These are phyloP conservation scores for Yamadazyma siamensis DNA, from an alignment of 1,139 yeast species.

Conservation along the genomic window DNA sequence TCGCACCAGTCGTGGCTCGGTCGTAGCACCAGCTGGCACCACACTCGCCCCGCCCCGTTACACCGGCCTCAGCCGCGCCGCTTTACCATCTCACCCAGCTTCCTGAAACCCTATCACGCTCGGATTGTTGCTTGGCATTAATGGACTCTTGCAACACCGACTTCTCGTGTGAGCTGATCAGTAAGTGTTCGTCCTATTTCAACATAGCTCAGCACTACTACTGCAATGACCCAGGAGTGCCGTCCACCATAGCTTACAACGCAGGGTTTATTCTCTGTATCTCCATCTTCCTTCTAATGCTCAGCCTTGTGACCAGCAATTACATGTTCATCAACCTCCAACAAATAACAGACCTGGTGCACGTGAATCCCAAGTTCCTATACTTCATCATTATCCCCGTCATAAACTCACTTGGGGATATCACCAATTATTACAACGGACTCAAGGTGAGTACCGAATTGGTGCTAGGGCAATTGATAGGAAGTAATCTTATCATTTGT, in stretches of 20 bases:
- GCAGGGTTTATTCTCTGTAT: constrained; percentile 7
- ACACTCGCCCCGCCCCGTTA: no score
- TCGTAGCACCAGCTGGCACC: no score
- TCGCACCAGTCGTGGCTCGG: no score
- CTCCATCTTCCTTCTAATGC: constrained; percentile 6
- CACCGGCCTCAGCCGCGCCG: no score
- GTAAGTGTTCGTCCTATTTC: constrained; percentile 9
- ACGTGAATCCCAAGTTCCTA: constrained; percentile 29
- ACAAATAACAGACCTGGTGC: constrained; percentile 22
- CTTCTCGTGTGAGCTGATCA: constrained; percentile 10
- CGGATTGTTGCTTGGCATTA: no score
- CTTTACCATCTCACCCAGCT: no score
- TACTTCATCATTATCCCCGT: constrained; percentile 38
- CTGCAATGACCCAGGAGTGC: constrained; percentile 5
- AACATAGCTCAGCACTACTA: constrained; percentile 11
- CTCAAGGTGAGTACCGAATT: constrained; percentile 29
- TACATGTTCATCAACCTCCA: constrained; percentile 32
- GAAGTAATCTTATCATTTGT: constrained; percentile 35
- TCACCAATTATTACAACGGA: constrained; percentile 34
- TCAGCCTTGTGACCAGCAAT: constrained; percentile 37
- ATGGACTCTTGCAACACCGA: constrained; percentile 7
- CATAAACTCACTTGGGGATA: constrained; percentile 40
- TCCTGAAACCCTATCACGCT: no score
- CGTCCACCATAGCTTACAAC: constrained; percentile 7
- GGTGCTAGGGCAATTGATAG: constrained; percentile 41